These are phyloP conservation scores for Musa schizocarpa DNA, from an alignment of 176 grass and related monocot genomes.

Conservation along the genomic window DNA sequence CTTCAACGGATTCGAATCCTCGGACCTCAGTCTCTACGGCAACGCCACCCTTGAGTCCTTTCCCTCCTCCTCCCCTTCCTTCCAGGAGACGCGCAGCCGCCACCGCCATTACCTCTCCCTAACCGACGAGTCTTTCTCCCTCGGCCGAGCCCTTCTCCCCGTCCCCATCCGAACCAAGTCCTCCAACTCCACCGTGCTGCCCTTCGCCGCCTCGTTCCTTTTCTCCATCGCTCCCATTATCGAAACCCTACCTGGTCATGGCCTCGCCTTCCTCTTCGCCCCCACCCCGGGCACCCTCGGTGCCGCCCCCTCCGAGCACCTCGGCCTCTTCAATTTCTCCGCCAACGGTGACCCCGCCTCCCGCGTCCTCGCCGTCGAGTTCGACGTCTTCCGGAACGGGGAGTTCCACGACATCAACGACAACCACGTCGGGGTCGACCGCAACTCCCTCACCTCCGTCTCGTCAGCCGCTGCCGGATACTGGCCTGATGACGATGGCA, in stretches of 20 bases:
- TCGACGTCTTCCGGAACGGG: constrained; percentile 15
- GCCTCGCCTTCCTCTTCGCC: constrained; percentile 22
- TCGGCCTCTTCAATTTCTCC: constrained; percentile 11
- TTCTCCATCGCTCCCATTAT: constrained; percentile 15
- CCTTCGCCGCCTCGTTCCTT: constrained; percentile 10
- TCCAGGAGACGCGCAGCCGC: too few species aligned
- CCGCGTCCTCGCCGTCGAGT: constrained; percentile 8
- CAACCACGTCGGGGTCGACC: constrained; percentile 18
- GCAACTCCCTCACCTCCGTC: constrained; percentile 15
- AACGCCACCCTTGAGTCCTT: constrained; percentile 1
- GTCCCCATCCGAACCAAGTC: background rate
- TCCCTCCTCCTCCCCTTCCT: background rate
- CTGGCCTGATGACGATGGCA: background rate
- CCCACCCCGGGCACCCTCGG: constrained; percentile 9
- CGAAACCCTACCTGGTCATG: constrained; percentile 3
- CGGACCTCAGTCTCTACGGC: background rate
- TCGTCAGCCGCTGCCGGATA: background rate
- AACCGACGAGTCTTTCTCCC: background rate
- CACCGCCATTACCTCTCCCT: background rate
- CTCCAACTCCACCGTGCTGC: background rate
- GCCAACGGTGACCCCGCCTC: background rate
- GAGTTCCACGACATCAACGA: constrained; percentile 12
- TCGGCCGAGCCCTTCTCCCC: constrained; percentile 3
- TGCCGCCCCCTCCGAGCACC: background rate
- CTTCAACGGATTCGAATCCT: constrained; percentile 7